phyloP scores from a whole-genome alignment of 192 early-diverging fungal species.

The Entophlyctis helioformis region DNA sequence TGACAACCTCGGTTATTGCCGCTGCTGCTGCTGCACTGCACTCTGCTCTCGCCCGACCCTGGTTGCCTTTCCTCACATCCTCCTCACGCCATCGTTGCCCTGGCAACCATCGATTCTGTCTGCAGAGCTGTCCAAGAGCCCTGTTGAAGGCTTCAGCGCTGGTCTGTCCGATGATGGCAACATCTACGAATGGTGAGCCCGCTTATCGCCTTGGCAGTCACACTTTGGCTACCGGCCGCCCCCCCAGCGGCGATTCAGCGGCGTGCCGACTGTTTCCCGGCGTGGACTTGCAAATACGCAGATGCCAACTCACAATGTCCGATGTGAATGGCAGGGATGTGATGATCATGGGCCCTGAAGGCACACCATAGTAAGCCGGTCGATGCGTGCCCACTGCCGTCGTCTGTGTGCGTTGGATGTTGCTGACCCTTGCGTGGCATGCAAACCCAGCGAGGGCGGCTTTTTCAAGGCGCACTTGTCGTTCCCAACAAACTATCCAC shows the following conservation, averaged over 20 bases:
- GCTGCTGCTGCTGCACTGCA: too few species aligned
- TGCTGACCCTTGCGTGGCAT: too few species aligned
- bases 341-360: constrained; percentile 79
- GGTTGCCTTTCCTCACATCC: too few species aligned
- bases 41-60: too few species aligned
- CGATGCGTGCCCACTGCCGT: not conserved
- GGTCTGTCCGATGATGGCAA: constrained; percentile 75
- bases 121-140: constrained; percentile 63
- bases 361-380: constrained; percentile 65
- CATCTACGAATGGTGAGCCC: constrained; percentile 66
- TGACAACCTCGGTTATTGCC: too few species aligned
- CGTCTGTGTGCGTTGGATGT: constrained; percentile 1
- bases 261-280: not conserved
- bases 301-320: not conserved
- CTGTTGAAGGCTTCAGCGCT: constrained; percentile 79
- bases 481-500: constrained; percentile 59
- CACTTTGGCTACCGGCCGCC: not conserved
- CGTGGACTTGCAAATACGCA: constrained; percentile 1
- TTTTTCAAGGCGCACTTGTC: constrained; percentile 70
- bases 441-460: constrained; percentile 84
- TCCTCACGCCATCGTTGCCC: too few species aligned
- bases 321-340: constrained; percentile 71
- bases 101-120: too few species aligned
- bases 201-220: not conserved
- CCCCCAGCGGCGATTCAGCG: not conserved